phyloP scores from a whole-genome alignment of 2,329 filamentous ascomycete species.

The Fusarium paranaense region DNA sequence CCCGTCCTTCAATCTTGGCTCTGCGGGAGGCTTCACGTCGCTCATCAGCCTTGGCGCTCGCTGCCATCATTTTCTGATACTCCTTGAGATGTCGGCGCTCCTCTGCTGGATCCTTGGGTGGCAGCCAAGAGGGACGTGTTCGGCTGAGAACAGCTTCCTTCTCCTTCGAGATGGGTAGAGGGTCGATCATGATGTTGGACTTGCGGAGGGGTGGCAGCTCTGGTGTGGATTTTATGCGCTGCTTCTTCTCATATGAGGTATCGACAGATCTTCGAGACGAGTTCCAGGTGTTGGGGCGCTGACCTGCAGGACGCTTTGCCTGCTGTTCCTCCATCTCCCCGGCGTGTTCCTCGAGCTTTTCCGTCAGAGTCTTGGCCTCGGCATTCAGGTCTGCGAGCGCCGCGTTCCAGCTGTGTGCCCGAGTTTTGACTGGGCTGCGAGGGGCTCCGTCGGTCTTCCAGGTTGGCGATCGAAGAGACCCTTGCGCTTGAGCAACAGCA shows the following conservation, averaged over 20 bases:
- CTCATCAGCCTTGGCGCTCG: slow-evolving; percentile 69
- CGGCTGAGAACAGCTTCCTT: slow-evolving; percentile 86
- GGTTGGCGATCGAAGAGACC: slow-evolving; percentile 68
- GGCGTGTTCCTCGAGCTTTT: slow-evolving; percentile 83
- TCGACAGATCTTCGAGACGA: slow-evolving; percentile 49
- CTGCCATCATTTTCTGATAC: slow-evolving; percentile 85
- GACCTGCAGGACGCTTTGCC: slow-evolving; percentile 44
- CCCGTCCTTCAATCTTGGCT: slow-evolving; percentile 64
- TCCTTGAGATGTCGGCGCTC: slow-evolving; percentile 89
- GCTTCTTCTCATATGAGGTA: slow-evolving; percentile 56
- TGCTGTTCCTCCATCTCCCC: slow-evolving; percentile 65
- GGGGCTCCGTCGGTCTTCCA: slow-evolving; percentile 62
- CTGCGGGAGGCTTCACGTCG: slow-evolving; percentile 66
- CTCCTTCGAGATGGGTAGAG: slow-evolving; percentile 85
- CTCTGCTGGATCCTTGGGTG: slow-evolving; percentile 89
- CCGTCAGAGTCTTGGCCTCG: slow-evolving; percentile 80
- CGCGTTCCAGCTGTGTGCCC: slow-evolving; percentile 80
- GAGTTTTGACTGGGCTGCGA: slow-evolving; percentile 60
- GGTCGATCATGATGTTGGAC: slow-evolving; percentile 86
- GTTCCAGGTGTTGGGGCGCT: slow-evolving; percentile 57
- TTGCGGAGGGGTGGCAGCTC: slow-evolving; percentile 77
- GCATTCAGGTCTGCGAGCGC: slow-evolving; percentile 75
- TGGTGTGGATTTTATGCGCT: slow-evolving; percentile 72
- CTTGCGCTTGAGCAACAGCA: slow-evolving; percentile 67
- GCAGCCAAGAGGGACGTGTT: slow-evolving; percentile 85